These are phyloP conservation scores for Cladorrhinum samala DNA, from an alignment of 495 filamentous ascomycete species.

Conservation along the genomic window DNA sequence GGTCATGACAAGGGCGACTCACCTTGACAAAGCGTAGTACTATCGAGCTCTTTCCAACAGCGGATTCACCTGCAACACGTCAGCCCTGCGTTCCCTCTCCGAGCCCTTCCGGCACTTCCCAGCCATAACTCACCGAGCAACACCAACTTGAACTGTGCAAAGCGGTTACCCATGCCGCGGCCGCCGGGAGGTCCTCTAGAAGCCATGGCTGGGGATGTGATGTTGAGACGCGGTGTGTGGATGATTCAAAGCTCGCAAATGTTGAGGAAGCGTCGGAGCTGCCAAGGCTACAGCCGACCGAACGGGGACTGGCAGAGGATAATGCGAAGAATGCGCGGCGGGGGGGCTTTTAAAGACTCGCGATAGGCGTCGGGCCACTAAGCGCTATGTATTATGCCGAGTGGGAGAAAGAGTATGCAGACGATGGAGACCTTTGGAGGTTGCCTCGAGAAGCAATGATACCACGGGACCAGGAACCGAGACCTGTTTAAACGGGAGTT, in stretches of 20 bases:
- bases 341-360: too few species aligned
- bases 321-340: neutral
- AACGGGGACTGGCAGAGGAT: neutral
- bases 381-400: too few species aligned
- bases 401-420: too few species aligned
- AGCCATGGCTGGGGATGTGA: constrained; percentile 56
- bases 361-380: neutral
- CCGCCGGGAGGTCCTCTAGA: constrained; percentile 69
- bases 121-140: constrained; percentile 60
- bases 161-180: constrained; percentile 64
- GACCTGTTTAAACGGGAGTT: neutral
- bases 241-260: neutral
- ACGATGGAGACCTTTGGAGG: too few species aligned
- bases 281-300: constrained; percentile 2
- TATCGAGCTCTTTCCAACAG: constrained; percentile 98
- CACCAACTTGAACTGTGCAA: constrained; percentile 99
- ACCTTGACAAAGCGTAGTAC: constrained; percentile 98
- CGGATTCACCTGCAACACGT: constrained; percentile 75
- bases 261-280: constrained; percentile 8
- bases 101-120: neutral
- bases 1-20: constrained; percentile 14
- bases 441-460: too few species aligned
- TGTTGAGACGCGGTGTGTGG: constrained; percentile 1
- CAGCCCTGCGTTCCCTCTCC: constrained; percentile 32
- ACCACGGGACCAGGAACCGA: neutral